Percentiles rank a stretch among this genome's conserved stretches.
Evolutionary conservation across 2,329 filamentous ascomycete genomes (phyloP).

Genomic region (Colletotrichum acutatum): DNA sequence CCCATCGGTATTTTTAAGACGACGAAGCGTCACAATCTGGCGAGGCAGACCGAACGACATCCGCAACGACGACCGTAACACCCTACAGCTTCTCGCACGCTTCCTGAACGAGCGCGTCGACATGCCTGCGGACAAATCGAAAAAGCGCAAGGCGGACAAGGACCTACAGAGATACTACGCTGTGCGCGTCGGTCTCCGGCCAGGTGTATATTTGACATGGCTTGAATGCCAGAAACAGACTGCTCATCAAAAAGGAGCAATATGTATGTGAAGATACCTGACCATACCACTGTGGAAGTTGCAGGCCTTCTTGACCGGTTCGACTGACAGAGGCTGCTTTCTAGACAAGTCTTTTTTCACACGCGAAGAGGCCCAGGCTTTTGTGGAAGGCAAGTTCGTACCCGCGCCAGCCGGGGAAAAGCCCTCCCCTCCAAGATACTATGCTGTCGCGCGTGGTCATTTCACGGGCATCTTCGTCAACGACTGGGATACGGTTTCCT

Average conservation of each 20-base stretch:
- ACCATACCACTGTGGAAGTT: neutral
- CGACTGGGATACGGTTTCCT: constrained; percentile 75
- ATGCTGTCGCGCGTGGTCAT: constrained; percentile 70
- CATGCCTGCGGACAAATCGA: constrained; percentile 41
- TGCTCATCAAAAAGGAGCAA: constrained; percentile 70
- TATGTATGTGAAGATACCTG: constrained; percentile 65
- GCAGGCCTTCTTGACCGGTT: neutral
- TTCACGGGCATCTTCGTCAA: constrained; percentile 69
- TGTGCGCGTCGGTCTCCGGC: constrained; percentile 65
- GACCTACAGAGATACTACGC: constrained; percentile 70
- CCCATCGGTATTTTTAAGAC: neutral
- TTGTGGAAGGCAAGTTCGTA: constrained; percentile 71
- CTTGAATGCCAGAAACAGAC: constrained; percentile 71
- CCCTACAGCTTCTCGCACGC: neutral
- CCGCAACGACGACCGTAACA: neutral
- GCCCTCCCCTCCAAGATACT: constrained; percentile 61
- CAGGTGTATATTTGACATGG: constrained; percentile 63
- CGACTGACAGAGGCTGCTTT: neutral
- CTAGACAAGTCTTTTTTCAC: constrained; percentile 84
- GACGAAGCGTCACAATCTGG: constrained; percentile 10
- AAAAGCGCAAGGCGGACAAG: constrained; percentile 61
- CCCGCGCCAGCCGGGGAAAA: constrained; percentile 47
- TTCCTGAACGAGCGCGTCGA: constrained; percentile 7
- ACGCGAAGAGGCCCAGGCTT: constrained; percentile 81
- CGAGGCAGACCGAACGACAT: constrained; percentile 1